Evolutionary conservation across 1,284 basidiomycete species (phyloP), one percentile per base, ranked within the genome.

Genomic region (Malassezia obtusa): DNA sequence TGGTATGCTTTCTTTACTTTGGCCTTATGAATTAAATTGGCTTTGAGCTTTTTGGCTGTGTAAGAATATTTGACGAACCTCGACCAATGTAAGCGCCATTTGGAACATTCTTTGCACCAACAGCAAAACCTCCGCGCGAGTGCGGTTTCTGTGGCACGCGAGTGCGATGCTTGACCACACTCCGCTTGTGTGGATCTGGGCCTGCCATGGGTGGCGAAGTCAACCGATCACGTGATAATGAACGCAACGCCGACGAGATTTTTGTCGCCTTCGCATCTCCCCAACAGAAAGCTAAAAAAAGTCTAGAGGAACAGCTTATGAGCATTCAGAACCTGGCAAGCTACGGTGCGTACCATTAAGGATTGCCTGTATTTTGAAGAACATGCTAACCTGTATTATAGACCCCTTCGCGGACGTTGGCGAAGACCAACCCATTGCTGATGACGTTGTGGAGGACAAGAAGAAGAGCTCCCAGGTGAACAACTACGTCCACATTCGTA

Each of bases 401-500:
- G 63, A 73, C 64, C 71, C 71, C 58, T 73, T 73, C 61, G 71
- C 71, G 60, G 71, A 73, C 63, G 65, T 71, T 57, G 71, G 69
- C 59, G 70, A 73, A 58, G 62, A 55, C 19, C 50, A 46, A 25
- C n/a, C 46, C 28, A 43, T 41, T 35, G 40, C 52, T 21, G 61
- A 67, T 52, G 40, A 40, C 10, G 48, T 60, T 49, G 56, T 30
- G n/a, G 55, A 59, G 50, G 50, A 60, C 30, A 62, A 58, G 52
- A 65, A 67, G 58, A 55, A 59, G 52, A 39, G 50, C 14, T 58
- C 64, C 22, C 62, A 67, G 61, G 58, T 59, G 33, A 61, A 73
- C 53, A 67, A 68, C 58, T 71, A 75, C 70, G 73, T 77, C 45
- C 77, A 77, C 65, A 77, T 77, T 60, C 76, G 80, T 80, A 87